Conservation (phyloP, 306 rosid genomes). For the Inga laurina region DNA sequence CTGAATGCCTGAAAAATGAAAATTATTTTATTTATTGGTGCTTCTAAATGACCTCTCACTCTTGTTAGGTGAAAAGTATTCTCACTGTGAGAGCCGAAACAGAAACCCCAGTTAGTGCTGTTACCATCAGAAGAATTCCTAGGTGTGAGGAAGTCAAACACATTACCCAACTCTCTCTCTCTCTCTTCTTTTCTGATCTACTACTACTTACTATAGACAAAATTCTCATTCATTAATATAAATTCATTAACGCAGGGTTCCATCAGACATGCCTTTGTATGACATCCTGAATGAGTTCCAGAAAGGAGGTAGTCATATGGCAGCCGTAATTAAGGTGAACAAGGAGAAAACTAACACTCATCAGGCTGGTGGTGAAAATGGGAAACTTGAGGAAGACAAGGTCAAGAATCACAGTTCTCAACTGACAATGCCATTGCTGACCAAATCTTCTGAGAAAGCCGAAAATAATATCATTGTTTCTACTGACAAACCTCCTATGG, state of each 20-base stretch:
- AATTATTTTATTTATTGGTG: not conserved
- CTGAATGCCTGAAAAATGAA: slow-evolving; percentile 2
- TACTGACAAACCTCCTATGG: slow-evolving; percentile 53
- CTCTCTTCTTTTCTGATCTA: slow-evolving; percentile 1
- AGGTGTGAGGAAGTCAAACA: slow-evolving; percentile 55
- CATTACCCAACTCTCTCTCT: not conserved
- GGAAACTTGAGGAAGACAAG: slow-evolving; percentile 47
- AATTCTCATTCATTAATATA: slow-evolving; percentile 1
- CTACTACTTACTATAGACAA: not conserved
- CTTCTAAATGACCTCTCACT: slow-evolving; percentile 17
- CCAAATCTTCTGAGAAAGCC: slow-evolving; percentile 41
- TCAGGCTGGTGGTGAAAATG: slow-evolving; percentile 42
- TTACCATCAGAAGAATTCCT: slow-evolving; percentile 80
- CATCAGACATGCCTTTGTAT: slow-evolving; percentile 91
- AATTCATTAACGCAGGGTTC: slow-evolving; percentile 64
- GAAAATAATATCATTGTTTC: slow-evolving; percentile 49
- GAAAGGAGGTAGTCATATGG: slow-evolving; percentile 98
- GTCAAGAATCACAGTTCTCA: slow-evolving; percentile 41
- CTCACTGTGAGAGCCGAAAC: slow-evolving; percentile 96
- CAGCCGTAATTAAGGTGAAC: slow-evolving; percentile 80
- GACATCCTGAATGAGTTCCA: slow-evolving; percentile 96
- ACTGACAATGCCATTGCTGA: slow-evolving; percentile 68
- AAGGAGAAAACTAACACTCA: slow-evolving; percentile 53
- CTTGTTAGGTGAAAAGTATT: slow-evolving; percentile 81
- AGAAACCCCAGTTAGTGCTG: slow-evolving; percentile 71